phyloP scores from a whole-genome alignment of 163 green algal species.

The Chlamydomonas reinhardtii region DNA sequence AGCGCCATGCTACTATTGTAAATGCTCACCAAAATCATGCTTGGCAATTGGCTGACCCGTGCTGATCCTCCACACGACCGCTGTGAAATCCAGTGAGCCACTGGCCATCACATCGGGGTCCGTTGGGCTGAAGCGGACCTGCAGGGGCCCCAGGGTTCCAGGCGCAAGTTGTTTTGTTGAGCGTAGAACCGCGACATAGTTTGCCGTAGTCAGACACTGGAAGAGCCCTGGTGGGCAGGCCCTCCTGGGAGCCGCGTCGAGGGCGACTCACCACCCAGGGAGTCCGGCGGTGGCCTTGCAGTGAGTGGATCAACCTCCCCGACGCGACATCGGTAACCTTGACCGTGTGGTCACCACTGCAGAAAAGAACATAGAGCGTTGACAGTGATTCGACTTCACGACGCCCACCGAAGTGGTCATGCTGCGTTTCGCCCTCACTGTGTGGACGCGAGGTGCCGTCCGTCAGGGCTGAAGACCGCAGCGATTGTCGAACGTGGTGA shows the following conservation, averaged over 20 bases:
- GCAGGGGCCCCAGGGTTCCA: neutral
- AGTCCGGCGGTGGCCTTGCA: slow-evolving; percentile 89
- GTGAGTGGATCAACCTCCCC: slow-evolving; percentile 67
- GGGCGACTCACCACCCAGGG: slow-evolving; percentile 88
- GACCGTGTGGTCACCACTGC: slow-evolving; percentile 95
- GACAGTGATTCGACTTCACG: neutral
- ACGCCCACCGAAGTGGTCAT: too few species aligned
- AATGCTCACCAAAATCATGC: slow-evolving; percentile 79
- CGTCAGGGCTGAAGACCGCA: slow-evolving; percentile 86
- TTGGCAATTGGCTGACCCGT: slow-evolving; percentile 70
- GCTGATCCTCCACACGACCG: slow-evolving; percentile 78
- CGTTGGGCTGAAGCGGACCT: slow-evolving; percentile 90
- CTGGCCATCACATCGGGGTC: slow-evolving; percentile 83
- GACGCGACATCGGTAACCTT: slow-evolving; percentile 87
- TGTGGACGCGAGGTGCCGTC: slow-evolving; percentile 86
- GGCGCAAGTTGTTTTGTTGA: too few species aligned
- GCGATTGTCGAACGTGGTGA: slow-evolving; percentile 93
- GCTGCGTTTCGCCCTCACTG: slow-evolving; percentile 73
- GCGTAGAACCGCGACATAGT: too few species aligned
- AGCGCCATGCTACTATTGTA: too few species aligned
- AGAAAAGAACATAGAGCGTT: neutral
- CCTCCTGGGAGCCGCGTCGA: slow-evolving; percentile 68
- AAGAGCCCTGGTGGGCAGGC: too few species aligned
- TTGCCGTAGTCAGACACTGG: too few species aligned
- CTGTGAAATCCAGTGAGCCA: slow-evolving; percentile 89